Evolutionary conservation across 2,329 filamentous ascomycete genomes (phyloP).

Genomic region (Coniosporium tulheliwenetii): DNA sequence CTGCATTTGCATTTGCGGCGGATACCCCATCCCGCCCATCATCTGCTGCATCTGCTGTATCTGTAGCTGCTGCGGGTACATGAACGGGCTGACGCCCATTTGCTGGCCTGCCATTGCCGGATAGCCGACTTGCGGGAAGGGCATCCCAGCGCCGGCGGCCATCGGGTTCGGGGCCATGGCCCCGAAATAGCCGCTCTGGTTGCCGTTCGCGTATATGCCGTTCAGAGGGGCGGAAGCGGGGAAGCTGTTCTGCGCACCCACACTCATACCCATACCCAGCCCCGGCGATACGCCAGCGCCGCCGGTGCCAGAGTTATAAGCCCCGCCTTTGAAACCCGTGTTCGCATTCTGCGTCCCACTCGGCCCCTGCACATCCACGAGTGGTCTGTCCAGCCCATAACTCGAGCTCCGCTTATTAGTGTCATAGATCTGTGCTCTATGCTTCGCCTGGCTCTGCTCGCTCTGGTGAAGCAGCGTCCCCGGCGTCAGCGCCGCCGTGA

Average conservation of each 20-base stretch:
- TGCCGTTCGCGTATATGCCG: slow-evolving; percentile 2
- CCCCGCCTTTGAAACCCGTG: background rate
- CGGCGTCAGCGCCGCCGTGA: slow-evolving; percentile 17
- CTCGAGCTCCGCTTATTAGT: slow-evolving; percentile 16
- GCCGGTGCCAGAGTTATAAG: background rate
- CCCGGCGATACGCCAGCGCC: background rate
- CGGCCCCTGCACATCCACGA: slow-evolving; percentile 8
- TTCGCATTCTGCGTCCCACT: background rate
- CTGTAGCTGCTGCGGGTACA: background rate
- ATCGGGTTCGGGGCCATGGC: background rate
- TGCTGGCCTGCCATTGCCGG: background rate
- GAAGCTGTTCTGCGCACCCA: background rate
- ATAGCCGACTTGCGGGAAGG: background rate
- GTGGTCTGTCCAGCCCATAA: slow-evolving; percentile 14
- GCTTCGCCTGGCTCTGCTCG: slow-evolving; percentile 17
- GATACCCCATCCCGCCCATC: background rate
- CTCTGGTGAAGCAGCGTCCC: slow-evolving; percentile 25
- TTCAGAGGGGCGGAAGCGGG: background rate
- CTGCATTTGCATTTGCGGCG: slow-evolving; percentile 1
- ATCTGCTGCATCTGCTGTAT: too few relatives aligned
- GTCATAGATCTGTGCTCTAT: slow-evolving; percentile 18
- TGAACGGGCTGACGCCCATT: background rate
- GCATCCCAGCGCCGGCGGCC: background rate
- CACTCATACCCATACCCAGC: background rate
- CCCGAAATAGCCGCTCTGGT: background rate